phyloP scores from a whole-genome alignment of 352 stramenopile species.

The Globisporangium sylvaticum region DNA sequence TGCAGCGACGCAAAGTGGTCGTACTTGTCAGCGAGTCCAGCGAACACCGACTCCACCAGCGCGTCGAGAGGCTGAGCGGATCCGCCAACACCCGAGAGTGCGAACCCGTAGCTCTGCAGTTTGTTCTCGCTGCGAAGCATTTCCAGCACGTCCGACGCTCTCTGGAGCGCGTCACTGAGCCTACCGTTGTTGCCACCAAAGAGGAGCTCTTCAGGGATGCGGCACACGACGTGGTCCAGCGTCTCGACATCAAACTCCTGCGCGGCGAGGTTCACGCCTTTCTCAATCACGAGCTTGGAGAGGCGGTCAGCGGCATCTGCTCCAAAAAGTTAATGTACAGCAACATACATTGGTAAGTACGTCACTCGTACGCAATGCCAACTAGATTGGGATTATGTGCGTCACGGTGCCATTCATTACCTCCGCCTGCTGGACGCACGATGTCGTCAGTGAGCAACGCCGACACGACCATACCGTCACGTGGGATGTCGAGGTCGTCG shows the following conservation, averaged over 20 bases:
- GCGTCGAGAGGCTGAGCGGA: slow-evolving; percentile 26
- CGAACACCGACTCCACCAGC: slow-evolving; percentile 43
- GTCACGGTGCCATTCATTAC: slow-evolving; percentile 5
- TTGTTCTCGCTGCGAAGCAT: slow-evolving; percentile 34
- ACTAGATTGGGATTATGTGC: too few species aligned
- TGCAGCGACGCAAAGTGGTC: slow-evolving; percentile 62
- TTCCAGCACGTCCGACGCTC: slow-evolving; percentile 36
- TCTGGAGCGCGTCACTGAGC: slow-evolving; percentile 30
- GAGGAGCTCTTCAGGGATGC: slow-evolving; percentile 55
- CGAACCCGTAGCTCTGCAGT: slow-evolving; percentile 68
- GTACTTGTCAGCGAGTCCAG: slow-evolving; percentile 36
- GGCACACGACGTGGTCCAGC: slow-evolving; percentile 59
- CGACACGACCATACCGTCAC: slow-evolving; percentile 59
- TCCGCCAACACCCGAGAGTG: slow-evolving; percentile 19
- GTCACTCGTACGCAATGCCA: background rate
- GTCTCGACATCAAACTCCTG: slow-evolving; percentile 53
- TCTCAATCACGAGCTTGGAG: slow-evolving; percentile 33
- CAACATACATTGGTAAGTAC: background rate
- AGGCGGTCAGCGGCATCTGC: slow-evolving; percentile 34
- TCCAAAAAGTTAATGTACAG: background rate
- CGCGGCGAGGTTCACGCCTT: slow-evolving; percentile 44
- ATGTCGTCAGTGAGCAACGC: slow-evolving; percentile 54
- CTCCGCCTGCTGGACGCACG: slow-evolving; percentile 24
- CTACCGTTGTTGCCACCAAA: slow-evolving; percentile 8
- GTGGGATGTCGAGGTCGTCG: slow-evolving; percentile 51